Evolutionary conservation across 2,329 filamentous ascomycete species (phyloP), one percentile per base, ranked within the genome.

Genomic region (Neocatenulostroma microsporum): DNA sequence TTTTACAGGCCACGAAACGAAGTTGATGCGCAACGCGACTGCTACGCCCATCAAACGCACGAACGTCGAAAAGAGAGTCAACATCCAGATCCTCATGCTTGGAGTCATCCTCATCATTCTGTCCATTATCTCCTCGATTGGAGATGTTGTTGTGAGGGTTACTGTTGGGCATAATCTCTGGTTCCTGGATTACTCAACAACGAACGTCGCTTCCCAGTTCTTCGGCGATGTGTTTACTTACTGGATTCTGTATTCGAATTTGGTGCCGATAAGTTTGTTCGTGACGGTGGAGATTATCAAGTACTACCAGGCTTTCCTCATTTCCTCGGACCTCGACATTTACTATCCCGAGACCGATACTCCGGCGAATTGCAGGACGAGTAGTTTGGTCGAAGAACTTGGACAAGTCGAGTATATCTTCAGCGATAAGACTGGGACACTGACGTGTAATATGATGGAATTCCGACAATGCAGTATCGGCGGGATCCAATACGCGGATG

Each of bases 331-430:
- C 58, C 73, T 98, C 38, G 91, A 98, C 58, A 98, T 98, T 51
- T 98, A 98, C 64, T 86, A 98, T 59, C 84, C 94, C 53, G 84
- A 86, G 58, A 94, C 82, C 1, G 88, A 98, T 54, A 98, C 89
- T 0, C 87, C 91, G 10, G 88, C 91, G 4, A 94, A 91, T 47
- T 98, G 91, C 63, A 78, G 91, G 52, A 98, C 91, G 0, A 96
- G 89, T 2, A 95, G 88, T 48, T 69, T 98, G 57, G 91, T 98
- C 9, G 91, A 98, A 64, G 93, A 98, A 57, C 67, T 98, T 29
- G 91, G 91, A 37, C 94, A 96, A 74, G 93, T 98, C 28, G 91
- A 96, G 56, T 98, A 93, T 55, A 91, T 98, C 46, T 98, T 98
- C 61, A 95, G 87, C 0, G 89, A 96, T 68, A 96, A 96, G 69